A percentile compares a stretch with the other conserved stretches of the same genome.
Conservation (phyloP, 2,329 filamentous ascomycete genomes). For the Hypoxylon sp. region DNA sequence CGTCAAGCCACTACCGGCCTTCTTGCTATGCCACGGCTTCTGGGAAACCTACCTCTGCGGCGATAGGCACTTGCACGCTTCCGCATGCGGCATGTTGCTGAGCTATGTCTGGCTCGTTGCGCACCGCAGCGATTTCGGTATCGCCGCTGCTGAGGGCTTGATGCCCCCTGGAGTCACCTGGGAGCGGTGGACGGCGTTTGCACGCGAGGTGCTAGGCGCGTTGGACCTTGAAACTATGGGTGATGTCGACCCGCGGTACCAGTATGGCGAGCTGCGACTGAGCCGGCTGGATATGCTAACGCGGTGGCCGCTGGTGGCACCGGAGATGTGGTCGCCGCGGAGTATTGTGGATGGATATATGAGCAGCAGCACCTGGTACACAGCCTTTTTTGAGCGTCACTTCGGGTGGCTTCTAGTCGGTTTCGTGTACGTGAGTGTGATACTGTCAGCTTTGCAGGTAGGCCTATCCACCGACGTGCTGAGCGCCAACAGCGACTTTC, state of each 20-base stretch:
- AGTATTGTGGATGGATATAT: conserved; percentile 52
- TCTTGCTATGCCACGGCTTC: conserved; percentile 48
- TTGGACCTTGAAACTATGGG: conserved; percentile 48
- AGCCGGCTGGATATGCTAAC: conserved; percentile 60
- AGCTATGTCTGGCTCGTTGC: conserved; percentile 60
- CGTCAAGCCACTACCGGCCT: conserved; percentile 52
- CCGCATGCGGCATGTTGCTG: conserved; percentile 58
- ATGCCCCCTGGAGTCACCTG: conserved; percentile 53
- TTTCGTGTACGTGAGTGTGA: conserved; percentile 56
- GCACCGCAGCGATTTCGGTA: conserved; percentile 57
- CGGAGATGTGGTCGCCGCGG: conserved; percentile 45
- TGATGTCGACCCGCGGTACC: conserved; percentile 58
- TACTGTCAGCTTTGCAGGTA: conserved; percentile 58
- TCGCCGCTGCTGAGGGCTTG: conserved; percentile 54
- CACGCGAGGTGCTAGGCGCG: conserved; percentile 48
- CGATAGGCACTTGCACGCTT: conserved; percentile 45
- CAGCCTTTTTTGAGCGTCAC: conserved; percentile 56
- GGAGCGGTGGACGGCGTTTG: conserved; percentile 53
- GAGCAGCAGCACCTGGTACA: conserved; percentile 54
- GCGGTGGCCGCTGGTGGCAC: conserved; percentile 47
- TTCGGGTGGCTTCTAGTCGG: conserved; percentile 54
- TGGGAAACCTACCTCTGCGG: conserved; percentile 48
- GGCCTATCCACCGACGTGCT: conserved; percentile 50
- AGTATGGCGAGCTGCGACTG: conserved; percentile 62
- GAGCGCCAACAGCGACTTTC: conserved; percentile 36